Evolutionary conservation across 257 asterid species (phyloP).

Genomic region (Solanum habrochaites): DNA sequence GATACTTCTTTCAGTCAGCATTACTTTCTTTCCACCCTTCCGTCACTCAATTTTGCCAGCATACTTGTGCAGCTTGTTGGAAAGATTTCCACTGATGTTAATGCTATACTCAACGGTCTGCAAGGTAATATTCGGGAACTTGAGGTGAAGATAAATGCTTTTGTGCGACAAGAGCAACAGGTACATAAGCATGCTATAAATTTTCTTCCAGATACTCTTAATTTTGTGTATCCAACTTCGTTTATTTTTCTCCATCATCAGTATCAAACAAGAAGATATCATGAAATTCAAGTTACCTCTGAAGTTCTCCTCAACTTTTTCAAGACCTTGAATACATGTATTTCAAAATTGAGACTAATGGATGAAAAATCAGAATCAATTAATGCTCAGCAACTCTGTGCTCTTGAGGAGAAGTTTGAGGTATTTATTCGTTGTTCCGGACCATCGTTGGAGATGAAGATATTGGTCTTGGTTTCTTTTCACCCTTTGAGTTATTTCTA

Average conservation of each 20-base stretch:
- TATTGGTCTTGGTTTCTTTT: not conserved
- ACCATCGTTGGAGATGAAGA: not conserved
- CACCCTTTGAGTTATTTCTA: not conserved
- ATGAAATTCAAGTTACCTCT: constrained; percentile 25
- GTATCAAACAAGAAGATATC: constrained; percentile 23
- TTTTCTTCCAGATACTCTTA: not conserved
- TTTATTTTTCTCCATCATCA: not conserved
- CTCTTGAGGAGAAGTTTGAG: constrained; percentile 33
- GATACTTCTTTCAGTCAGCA: not conserved
- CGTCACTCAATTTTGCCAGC: not conserved
- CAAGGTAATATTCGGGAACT: constrained; percentile 20
- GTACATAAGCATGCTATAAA: constrained; percentile 5
- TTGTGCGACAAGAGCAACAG: constrained; percentile 29
- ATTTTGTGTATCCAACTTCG: not conserved
- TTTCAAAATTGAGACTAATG: constrained; percentile 27
- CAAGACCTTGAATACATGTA: constrained; percentile 21
- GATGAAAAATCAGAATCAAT: constrained; percentile 33
- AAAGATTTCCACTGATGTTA: constrained; percentile 23
- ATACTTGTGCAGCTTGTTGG: constrained; percentile 18
- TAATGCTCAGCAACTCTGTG: constrained; percentile 26
- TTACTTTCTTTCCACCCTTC: not conserved
- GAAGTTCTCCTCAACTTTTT: constrained; percentile 18
- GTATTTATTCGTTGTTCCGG: not conserved
- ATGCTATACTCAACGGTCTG: constrained; percentile 18
- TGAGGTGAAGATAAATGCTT: constrained; percentile 18